A percentile compares a stretch with the other conserved stretches of the same genome.
Conservation (phyloP, 2,329 filamentous ascomycete genomes). For the Penicillium aurantiogriseum region DNA sequence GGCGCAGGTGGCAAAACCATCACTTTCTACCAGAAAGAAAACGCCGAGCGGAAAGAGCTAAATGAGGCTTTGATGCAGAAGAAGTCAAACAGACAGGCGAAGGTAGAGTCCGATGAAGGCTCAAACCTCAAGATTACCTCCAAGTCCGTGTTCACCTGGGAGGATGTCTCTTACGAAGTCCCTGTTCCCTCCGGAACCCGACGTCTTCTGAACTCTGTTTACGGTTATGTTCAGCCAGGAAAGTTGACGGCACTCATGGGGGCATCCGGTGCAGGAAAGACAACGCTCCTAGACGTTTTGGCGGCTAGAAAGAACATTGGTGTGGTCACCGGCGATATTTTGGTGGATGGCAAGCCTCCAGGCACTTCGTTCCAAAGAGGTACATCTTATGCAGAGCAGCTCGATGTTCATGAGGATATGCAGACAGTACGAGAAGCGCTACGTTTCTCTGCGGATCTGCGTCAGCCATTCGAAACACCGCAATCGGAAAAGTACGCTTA, state of each 20-base stretch:
- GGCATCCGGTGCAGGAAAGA: constrained; percentile 73
- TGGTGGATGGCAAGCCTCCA: constrained; percentile 59
- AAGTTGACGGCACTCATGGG: constrained; percentile 53
- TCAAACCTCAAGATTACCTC: constrained; percentile 53
- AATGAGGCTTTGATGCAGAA: constrained; percentile 42
- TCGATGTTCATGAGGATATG: constrained; percentile 63
- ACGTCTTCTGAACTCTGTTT: constrained; percentile 47
- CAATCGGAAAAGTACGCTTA: constrained; percentile 63
- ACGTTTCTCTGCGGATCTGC: constrained; percentile 63
- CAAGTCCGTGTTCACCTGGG: constrained; percentile 57
- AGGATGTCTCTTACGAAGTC: constrained; percentile 51
- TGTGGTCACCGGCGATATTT: constrained; percentile 61
- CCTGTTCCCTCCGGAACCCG: constrained; percentile 48
- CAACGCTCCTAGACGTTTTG: constrained; percentile 76
- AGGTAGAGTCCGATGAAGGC: constrained; percentile 37
- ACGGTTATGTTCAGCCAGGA: constrained; percentile 52
- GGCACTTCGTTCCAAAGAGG: constrained; percentile 63
- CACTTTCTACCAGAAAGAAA: constrained; percentile 44
- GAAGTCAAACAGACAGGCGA: constrained; percentile 37
- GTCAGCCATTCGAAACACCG: constrained; percentile 59
- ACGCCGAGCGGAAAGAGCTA: constrained; percentile 37
- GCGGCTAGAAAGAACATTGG: constrained; percentile 64
- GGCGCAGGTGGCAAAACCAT: constrained; percentile 43
- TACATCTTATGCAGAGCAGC: constrained; percentile 64
- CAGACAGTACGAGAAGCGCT: constrained; percentile 65